These are phyloP conservation scores for Candida boidinii DNA, from an alignment of 805 yeast genomes.

Conservation along the genomic window DNA sequence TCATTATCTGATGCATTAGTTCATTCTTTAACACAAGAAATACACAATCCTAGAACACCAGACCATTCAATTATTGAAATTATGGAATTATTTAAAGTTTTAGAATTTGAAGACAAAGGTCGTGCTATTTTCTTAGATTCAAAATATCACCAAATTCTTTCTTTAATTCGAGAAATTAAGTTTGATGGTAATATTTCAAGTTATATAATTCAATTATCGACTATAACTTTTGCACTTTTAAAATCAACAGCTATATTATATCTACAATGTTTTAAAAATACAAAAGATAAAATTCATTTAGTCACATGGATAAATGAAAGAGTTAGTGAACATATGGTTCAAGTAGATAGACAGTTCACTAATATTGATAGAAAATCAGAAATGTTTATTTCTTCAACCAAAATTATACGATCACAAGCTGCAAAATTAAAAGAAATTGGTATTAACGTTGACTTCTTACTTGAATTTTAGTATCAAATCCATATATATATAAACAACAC, in stretches of 20 bases:
- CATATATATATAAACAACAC: no score
- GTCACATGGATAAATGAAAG: slow-evolving; percentile 74
- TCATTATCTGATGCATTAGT: slow-evolving; percentile 13
- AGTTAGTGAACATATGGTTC: slow-evolving; percentile 47
- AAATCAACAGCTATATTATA: slow-evolving; percentile 49
- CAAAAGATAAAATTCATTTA: slow-evolving; percentile 24
- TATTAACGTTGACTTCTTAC: slow-evolving; percentile 63
- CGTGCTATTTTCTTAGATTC: slow-evolving; percentile 38
- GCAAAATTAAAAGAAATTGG: slow-evolving; percentile 56
- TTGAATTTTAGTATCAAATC: slow-evolving; percentile 23
- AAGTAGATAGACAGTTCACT: slow-evolving; percentile 59
- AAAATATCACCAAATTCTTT: slow-evolving; percentile 36
- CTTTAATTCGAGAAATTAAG: slow-evolving; percentile 40
- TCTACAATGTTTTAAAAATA: slow-evolving; percentile 34
- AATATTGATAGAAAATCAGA: slow-evolving; percentile 49
- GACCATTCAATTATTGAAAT: slow-evolving; percentile 8
- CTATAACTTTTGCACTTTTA: slow-evolving; percentile 53
- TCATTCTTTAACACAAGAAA: slow-evolving; percentile 12
- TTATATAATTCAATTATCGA: slow-evolving; percentile 53
- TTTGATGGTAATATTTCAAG: slow-evolving; percentile 46
- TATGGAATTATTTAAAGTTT: slow-evolving; percentile 23
- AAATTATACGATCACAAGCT: slow-evolving; percentile 49
- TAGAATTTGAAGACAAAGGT: slow-evolving; percentile 41
- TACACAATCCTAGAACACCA: slow-evolving; percentile 12
- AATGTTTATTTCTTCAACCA: slow-evolving; percentile 46